Evolutionary conservation across 257 asterid genomes (phyloP).

Genomic region (Solanum bulbocastanum): DNA sequence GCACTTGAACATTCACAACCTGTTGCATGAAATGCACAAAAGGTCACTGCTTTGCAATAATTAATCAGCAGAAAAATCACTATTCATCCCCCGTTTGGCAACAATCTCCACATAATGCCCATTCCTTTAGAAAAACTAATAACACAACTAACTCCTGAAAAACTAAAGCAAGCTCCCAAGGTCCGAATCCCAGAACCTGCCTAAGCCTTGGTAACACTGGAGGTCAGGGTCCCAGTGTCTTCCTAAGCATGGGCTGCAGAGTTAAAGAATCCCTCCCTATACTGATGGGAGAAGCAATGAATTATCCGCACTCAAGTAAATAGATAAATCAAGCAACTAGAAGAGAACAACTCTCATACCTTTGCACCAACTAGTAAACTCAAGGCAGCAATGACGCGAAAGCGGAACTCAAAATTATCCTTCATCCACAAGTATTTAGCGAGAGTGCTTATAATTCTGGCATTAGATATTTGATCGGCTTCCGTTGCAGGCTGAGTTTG

Average conservation of each 20-base stretch:
- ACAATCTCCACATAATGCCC: neutral
- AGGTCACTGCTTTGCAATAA: neutral
- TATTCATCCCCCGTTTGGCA: neutral
- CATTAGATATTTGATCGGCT: slow-evolving; percentile 29
- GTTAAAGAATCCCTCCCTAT: neutral
- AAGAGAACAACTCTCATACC: neutral
- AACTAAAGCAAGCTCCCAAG: neutral
- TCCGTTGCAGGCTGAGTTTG: slow-evolving; percentile 3
- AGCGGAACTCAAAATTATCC: slow-evolving; percentile 67
- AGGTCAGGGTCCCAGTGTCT: neutral
- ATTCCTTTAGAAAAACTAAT: neutral
- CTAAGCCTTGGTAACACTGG: neutral
- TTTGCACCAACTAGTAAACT: slow-evolving; percentile 85
- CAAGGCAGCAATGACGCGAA: slow-evolving; percentile 78
- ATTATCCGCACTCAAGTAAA: neutral
- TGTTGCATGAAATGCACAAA: slow-evolving; percentile 18
- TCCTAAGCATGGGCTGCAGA: neutral
- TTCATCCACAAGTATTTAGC: slow-evolving; percentile 84
- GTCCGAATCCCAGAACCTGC: neutral
- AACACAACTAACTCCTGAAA: neutral
- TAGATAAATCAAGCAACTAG: neutral
- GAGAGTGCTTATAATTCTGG: slow-evolving; percentile 55
- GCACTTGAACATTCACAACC: slow-evolving; percentile 98
- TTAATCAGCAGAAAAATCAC: neutral
- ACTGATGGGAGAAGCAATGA: neutral